Evolutionary conservation across 805 yeast genomes (phyloP), one percentile per base, ranked within the genome.

Genomic region (Maudiozyma barnettii): DNA sequence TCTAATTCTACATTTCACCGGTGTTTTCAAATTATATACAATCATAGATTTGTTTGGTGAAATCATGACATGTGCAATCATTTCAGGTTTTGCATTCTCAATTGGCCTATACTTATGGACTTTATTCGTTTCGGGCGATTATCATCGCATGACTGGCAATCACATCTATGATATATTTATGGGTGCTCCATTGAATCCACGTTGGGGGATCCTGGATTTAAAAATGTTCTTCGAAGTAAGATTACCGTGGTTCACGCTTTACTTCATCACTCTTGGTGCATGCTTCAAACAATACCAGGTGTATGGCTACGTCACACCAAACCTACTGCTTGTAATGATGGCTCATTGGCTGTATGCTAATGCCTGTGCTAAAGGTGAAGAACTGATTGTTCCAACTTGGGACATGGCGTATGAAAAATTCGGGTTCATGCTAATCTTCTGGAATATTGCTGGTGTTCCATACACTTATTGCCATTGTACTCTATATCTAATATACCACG

Each of bases 401-500:
- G 99, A 91, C 67, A 91, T 91, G 97, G 96, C 95, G 30, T 91
- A 91, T 68, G 99, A 91, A 67, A 91, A 93, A 70, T 91, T 93
- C 60, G 99, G 99, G 14, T 91, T 93, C 74, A 90, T 91, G 98
- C 78, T 91, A 54, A 79, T 90, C 58, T 91, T 91, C 75, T 91
- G 99, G 99, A 91, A 91, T 72, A 88, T 91, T 66, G 96, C 97
- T 29, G 99, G 99, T 58, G 99, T 91, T 40, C 99, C 99, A 41
- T 91, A 81, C 79, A 91, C 97, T 37, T 91, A 91, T 72, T 87
- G 96, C 68, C 96, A 89, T 63, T 83, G 95, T 66, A 86, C 96
- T 8, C 73, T 91, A 58, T 91, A 70, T 72, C 70, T 91, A 59
- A 81, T 80, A 55, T 80, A 81, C 70, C 96, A 86, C 67, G 76